Percentiles rank a stretch among this genome's conserved stretches.
phyloP scores from a whole-genome alignment of 2,329 filamentous ascomycete genomes.

The Ophiostoma sp. region DNA sequence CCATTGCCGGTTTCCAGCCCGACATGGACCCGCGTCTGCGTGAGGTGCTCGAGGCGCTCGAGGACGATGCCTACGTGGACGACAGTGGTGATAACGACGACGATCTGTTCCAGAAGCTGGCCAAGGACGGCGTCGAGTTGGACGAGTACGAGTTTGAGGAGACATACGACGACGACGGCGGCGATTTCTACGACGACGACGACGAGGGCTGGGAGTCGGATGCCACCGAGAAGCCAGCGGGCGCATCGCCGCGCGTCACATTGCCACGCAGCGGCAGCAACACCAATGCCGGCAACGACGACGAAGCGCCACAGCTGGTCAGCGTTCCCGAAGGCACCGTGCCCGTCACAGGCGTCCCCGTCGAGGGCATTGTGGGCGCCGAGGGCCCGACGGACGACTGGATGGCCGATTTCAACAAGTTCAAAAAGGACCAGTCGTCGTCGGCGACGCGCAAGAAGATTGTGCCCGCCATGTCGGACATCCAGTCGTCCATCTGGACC shows the following conservation, averaged over 20 bases:
- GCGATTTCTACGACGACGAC: constrained; percentile 51
- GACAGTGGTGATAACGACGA: constrained; percentile 77
- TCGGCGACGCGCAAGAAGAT: constrained; percentile 30
- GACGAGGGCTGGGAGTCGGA: constrained; percentile 95
- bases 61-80: constrained; percentile 89
- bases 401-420: constrained; percentile 89
- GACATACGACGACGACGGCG: constrained; percentile 47
- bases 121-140: constrained; percentile 46
- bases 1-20: constrained; percentile 87
- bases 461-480: constrained; percentile 52
- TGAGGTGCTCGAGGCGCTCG: constrained; percentile 86
- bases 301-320: constrained; percentile 44
- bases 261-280: neutral
- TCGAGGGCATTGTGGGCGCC: neutral
- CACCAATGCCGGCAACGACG: neutral
- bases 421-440: constrained; percentile 67
- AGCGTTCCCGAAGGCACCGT: constrained; percentile 19
- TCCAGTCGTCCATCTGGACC: constrained; percentile 66
- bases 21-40: constrained; percentile 94
- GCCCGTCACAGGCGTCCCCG: neutral
- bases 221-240: constrained; percentile 68
- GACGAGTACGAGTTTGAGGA: constrained; percentile 72
- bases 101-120: constrained; percentile 64
- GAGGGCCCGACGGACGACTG: constrained; percentile 53
- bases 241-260: neutral